These are phyloP conservation scores for Penicillium sp. DNA, from an alignment of 2,329 filamentous ascomycete species.

Conservation along the genomic window DNA sequence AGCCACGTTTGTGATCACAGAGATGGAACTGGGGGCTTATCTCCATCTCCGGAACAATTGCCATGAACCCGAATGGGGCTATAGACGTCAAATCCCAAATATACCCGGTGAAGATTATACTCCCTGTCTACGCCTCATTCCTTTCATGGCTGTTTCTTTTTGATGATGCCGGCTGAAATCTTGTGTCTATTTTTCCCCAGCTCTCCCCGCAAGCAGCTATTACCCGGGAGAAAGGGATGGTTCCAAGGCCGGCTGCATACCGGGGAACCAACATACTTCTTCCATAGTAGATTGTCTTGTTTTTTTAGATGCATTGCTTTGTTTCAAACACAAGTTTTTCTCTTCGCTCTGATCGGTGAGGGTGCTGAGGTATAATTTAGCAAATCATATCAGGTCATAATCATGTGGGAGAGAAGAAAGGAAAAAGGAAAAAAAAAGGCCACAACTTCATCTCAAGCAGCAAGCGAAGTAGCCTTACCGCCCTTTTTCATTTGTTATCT, in stretches of 20 bases:
- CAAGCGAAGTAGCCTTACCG: slow-evolving; percentile 15
- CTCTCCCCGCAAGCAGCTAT: slow-evolving; percentile 20
- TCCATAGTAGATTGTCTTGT: slow-evolving; percentile 22
- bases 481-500: slow-evolving; percentile 20
- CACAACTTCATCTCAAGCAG: slow-evolving; percentile 1
- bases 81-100: background rate
- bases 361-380: background rate
- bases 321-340: slow-evolving; percentile 7
- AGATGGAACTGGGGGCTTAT: background rate
- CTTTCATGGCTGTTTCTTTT: background rate
- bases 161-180: background rate
- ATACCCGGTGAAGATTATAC: background rate
- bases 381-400: slow-evolving; percentile 4
- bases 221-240: slow-evolving; percentile 29
- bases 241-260: slow-evolving; percentile 29
- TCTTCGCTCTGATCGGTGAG: slow-evolving; percentile 7
- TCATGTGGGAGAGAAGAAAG: slow-evolving; percentile 11
- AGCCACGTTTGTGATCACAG: slow-evolving; percentile 19
- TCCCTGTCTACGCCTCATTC: background rate
- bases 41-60: background rate
- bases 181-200: background rate
- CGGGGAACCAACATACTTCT: slow-evolving; percentile 29
- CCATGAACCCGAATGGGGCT: background rate
- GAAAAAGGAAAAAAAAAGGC: background rate
- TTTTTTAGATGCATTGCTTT: slow-evolving; percentile 20